A percentile compares a stretch with the other conserved stretches of the same genome.
These are phyloP conservation scores for Camelina hispida DNA, from an alignment of 345 rosid species.

Conservation along the genomic window DNA sequence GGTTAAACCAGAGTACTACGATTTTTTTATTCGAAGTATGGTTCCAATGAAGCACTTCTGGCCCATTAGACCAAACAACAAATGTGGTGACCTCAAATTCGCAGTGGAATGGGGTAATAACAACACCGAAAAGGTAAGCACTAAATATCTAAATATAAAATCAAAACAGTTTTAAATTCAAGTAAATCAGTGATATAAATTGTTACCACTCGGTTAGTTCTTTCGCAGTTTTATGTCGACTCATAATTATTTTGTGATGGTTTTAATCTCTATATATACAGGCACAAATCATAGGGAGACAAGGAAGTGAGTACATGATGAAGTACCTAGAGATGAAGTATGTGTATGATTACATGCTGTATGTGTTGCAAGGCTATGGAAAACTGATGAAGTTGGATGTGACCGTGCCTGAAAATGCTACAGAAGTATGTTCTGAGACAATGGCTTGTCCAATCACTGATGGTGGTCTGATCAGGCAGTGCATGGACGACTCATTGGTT, in stretches of 20 bases:
- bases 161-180: background rate
- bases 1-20: constrained; percentile 52
- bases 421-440: constrained; percentile 51
- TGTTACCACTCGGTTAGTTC: background rate
- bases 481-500: constrained; percentile 60
- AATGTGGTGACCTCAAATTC: constrained; percentile 40
- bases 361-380: constrained; percentile 53
- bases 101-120: constrained; percentile 49
- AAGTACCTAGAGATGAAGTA: constrained; percentile 54
- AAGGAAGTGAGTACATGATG: constrained; percentile 52
- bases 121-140: constrained; percentile 30
- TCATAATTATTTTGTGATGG: background rate
- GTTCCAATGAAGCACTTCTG: constrained; percentile 56
- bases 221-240: constrained; percentile 6
- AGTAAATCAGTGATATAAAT: background rate
- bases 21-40: constrained; percentile 56
- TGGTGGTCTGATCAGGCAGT: constrained; percentile 45
- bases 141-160: background rate
- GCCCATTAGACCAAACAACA: constrained; percentile 50
- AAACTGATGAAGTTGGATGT: constrained; percentile 59
- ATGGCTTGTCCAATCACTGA: constrained; percentile 49
- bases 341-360: constrained; percentile 68
- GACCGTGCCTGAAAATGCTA: constrained; percentile 45
- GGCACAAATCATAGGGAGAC: constrained; percentile 60
- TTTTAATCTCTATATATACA: constrained; percentile 26